These are phyloP conservation scores for Suillus sp. DNA, from an alignment of 768 basidiomycete species.

Conservation along the genomic window DNA sequence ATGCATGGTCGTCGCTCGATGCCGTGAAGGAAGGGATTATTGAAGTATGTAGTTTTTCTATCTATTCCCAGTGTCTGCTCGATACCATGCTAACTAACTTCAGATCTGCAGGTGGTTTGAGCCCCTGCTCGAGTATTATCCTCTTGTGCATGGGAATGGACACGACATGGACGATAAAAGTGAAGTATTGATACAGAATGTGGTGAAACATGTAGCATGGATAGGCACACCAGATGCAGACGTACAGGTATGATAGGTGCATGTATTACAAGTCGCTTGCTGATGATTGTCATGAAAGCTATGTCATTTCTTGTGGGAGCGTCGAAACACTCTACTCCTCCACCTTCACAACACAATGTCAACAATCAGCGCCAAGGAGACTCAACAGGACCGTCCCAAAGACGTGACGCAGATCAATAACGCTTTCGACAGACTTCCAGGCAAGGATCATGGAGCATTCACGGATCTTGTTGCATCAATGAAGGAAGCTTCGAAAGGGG, in stretches of 20 bases:
- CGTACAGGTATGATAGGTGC: not conserved
- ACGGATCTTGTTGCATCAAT: not conserved
- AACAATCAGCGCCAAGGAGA: not conserved
- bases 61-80: not conserved
- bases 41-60: not conserved
- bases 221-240: not conserved
- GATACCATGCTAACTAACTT: not conserved
- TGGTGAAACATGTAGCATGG: not conserved
- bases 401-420: not conserved
- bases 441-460: not conserved
- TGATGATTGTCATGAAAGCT: not conserved
- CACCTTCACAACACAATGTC: not conserved
- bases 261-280: not conserved
- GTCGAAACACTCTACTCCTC: not conserved
- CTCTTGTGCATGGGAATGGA: not conserved
- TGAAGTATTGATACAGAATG: not conserved
- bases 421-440: not conserved
- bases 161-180: not conserved
- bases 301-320: not conserved
- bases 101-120: slow-evolving; percentile 1
- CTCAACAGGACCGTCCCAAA: not conserved
- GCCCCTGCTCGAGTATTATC: slow-evolving; percentile 1
- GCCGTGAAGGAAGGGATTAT: not conserved
- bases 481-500: not conserved
- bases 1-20: not conserved